Evolutionary conservation across 805 yeast species (phyloP).

Genomic region (Saturnispora galanensis): DNA sequence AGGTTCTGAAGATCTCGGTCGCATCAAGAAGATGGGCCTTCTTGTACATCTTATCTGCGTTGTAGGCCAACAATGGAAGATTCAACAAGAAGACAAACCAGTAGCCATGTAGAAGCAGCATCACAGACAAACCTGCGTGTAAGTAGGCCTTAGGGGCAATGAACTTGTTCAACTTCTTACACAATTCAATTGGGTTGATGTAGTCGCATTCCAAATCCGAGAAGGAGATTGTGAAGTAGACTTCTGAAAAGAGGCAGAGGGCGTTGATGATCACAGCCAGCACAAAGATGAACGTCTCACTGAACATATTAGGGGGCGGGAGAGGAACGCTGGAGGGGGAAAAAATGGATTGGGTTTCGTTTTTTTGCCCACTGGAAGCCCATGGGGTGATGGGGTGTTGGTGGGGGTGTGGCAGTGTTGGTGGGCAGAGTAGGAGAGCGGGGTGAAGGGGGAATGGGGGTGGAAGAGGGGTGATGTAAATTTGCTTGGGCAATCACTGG

Average conservation of each 20-base stretch:
- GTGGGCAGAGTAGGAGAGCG: too few relatives aligned
- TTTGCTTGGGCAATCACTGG: too few relatives aligned
- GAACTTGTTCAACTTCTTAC: slow-evolving; percentile 83
- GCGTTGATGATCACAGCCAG: slow-evolving; percentile 79
- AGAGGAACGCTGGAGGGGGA: background rate
- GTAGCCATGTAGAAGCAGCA: slow-evolving; percentile 78
- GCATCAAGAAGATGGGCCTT: slow-evolving; percentile 89
- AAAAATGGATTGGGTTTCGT: background rate
- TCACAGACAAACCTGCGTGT: slow-evolving; percentile 59
- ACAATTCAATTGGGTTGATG: slow-evolving; percentile 93
- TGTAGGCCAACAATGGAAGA: slow-evolving; percentile 76
- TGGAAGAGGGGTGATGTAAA: too few relatives aligned
- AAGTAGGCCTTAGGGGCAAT: slow-evolving; percentile 83
- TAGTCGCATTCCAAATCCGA: slow-evolving; percentile 93
- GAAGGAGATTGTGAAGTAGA: slow-evolving; percentile 90
- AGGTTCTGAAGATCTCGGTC: slow-evolving; percentile 92
- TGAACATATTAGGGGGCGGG: slow-evolving; percentile 17
- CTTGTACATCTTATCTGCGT: slow-evolving; percentile 65
- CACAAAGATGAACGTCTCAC: slow-evolving; percentile 46
- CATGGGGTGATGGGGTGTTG: too few relatives aligned
- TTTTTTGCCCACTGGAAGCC: background rate
- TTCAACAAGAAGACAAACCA: slow-evolving; percentile 84
- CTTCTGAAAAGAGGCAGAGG: slow-evolving; percentile 81
- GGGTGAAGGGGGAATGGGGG: too few relatives aligned
- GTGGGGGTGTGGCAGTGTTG: too few relatives aligned